Evolutionary conservation across 169 alveolate species (phyloP), one percentile per base, ranked within the genome.

Genomic region (Amoebophrya sp.): DNA sequence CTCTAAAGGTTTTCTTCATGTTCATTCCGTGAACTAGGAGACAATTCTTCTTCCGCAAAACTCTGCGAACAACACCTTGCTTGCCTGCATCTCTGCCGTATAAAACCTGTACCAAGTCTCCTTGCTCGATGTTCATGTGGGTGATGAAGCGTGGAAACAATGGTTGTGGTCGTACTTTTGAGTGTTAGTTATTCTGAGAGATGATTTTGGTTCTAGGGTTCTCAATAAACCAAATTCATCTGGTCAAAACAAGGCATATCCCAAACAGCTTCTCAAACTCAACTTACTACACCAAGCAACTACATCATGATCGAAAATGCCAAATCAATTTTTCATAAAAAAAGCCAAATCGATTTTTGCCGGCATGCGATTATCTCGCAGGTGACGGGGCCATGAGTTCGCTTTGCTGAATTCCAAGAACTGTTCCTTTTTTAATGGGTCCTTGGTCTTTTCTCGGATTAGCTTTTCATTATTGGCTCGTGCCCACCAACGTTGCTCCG

Each of bases 61-160:
- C 91, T 6, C 33, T 38, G 76, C 91, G 91, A 10, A 89, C 53
- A 1, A 89, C 91, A 12, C 91, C 91, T 26, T 89, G 91, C 91
- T 39, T 33, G 65, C 91, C 91, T 54, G 40, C 36, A 34, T 89
- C 91, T 3, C 91, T 54, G 33, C 91, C 91, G 65, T 89, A 89
- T 1, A 89, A 76, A 12, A 89, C 91, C 55, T 89, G 91, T 39
- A 89, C 91, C 65, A 89, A 38, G n/a, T 89, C 91, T 33, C 91
- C 91, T 23, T 40, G 91, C 53, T 89, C 12, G 26, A 89, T 3
- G 91, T 89, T 89, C 40, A 89, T 65, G 83, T 65, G 83, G 83
- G 18, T n/a, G n/a, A n/a, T n/a, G n/a, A n/a, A n/a, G n/a, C n/a
- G n/a, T n/a, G n/a, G n/a, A n/a, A n/a, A n/a, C n/a, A n/a, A n/a